Base-by-base conservation (phyloP, 2,329 filamentous ascomycete genomes). In the Exophiala lecanii-corni region DNA sequence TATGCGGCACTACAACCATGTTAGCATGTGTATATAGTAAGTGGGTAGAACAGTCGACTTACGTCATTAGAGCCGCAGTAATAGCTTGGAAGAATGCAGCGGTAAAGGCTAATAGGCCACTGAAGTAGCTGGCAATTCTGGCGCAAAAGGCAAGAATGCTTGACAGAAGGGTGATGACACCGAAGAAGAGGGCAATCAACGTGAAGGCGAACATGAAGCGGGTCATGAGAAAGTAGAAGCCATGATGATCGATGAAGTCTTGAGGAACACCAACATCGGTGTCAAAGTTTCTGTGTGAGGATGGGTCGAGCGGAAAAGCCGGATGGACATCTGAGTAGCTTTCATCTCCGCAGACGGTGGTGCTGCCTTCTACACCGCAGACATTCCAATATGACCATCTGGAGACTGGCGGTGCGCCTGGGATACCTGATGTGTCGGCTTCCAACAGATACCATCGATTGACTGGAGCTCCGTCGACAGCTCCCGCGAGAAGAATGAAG, bases 311-410 rank as follows among this genome's bases (percentile, higher is more conserved):
- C 60, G 67, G 87, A 68, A 62, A 83, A 57, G 65, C 76, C 1
- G 81, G 84, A 15, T 81, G 73, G 13, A 79, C 74, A 1, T 58
- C 58, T 47, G 79, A 76, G 67, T 88, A 96, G 65, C 84, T 67
- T 39, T 71, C 72, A 61, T 81, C 63, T 20, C 73, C 72, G 28
- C 54, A 56, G n/a, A 28, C 45, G 4, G 50, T 50, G 28, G 28
- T 36, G 35, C 68, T 64, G 25, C 49, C 78, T 49, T 68, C 69
- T 20, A 71, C 71, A 39, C 81, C 79, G 68, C 89, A 94, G 49
- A 94, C 72, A 63, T 86, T 82, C 73, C 94, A 92, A 68, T 84
- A 94, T 25, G 89, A 94, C 91, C 91, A 97, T 68, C 91, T 82
- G 9, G 87, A 82, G 13, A 75, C 57, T 4, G 49, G 16, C 39